phyloP scores from a whole-genome alignment of 2,329 filamentous ascomycete species.

The Blastomyces parvus region DNA sequence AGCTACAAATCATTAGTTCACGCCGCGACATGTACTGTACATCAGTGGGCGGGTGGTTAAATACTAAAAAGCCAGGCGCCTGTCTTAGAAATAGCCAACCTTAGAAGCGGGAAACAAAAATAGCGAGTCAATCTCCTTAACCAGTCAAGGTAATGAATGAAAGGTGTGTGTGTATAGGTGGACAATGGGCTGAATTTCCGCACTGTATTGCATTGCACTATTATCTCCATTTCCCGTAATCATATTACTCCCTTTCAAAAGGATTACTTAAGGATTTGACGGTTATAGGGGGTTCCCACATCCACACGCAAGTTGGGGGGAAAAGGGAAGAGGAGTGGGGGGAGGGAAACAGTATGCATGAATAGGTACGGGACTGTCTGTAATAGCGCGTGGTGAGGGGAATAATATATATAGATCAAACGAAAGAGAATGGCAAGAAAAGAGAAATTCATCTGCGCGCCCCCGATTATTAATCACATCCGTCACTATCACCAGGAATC shows the following conservation, averaged over 20 bases:
- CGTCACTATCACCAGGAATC: neutral
- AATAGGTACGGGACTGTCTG: neutral
- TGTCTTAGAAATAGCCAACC: too few species aligned
- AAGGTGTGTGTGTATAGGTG: neutral
- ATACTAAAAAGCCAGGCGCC: too few species aligned
- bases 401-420: neutral
- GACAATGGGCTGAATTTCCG: neutral
- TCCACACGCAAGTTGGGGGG: neutral
- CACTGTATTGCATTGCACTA: neutral
- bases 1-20: too few species aligned
- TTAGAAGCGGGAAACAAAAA: too few species aligned
- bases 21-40: too few species aligned
- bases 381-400: neutral
- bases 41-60: too few species aligned
- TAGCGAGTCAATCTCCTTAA: too few species aligned
- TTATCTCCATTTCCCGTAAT: neutral
- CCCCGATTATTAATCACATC: neutral
- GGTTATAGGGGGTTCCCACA: neutral
- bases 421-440: neutral
- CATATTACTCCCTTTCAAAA: neutral
- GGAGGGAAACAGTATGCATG: too few species aligned
- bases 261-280: neutral
- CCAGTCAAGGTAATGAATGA: too few species aligned
- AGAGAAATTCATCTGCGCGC: neutral
- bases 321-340: too few species aligned